Evolutionary conservation across 176 grass and related monocot species (phyloP), one percentile per base, ranked within the genome.

Genomic region (Puccinellia tenuiflora): DNA sequence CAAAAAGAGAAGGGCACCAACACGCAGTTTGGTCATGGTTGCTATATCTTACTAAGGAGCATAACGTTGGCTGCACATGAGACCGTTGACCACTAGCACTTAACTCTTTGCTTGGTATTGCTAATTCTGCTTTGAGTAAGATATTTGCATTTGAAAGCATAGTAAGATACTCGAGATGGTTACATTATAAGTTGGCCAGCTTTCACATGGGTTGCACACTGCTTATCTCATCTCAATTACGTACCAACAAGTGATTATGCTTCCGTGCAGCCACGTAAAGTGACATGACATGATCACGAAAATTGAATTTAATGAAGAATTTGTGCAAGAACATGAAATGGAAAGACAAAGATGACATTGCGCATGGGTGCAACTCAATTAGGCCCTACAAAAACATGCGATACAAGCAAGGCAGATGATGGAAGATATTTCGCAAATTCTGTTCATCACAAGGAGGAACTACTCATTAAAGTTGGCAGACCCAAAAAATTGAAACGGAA

Each of bases 271-370:
- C 22, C 18, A 79, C 25, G 28, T 29, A 48, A 1, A 48, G 46
- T 48, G 76, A 7, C 40, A 37, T 20, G 24, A 61, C n/a, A 42
- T 61, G 53, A 76, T 38, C 51, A 55, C 50, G 5, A 55, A 76
- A 76, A 53, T 14, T 55, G 31, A 55, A 0, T 0, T 5, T 26
- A 40, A 42, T 11, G 2, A 10, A 69, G 15, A 55, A 28, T 39
- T 81, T 54, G 9, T 84, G n/a, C 57, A 38, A 66, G 39, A 63
- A 66, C 5, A 54, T 66, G 42, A 76, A 76, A 84, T 28, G 21
- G 16, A 30, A 76, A 35, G 72, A 10, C 16, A 26, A 6, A 4
- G 22, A 65, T 50, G 40, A 21, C 14, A 37, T 22, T 56, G 17
- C 22, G 34, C 18, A 82, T 9, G 45, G 68, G 62, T 17, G 28